Conservation (phyloP, 2,329 filamentous ascomycete species). For the Fusarium nematophilum region DNA sequence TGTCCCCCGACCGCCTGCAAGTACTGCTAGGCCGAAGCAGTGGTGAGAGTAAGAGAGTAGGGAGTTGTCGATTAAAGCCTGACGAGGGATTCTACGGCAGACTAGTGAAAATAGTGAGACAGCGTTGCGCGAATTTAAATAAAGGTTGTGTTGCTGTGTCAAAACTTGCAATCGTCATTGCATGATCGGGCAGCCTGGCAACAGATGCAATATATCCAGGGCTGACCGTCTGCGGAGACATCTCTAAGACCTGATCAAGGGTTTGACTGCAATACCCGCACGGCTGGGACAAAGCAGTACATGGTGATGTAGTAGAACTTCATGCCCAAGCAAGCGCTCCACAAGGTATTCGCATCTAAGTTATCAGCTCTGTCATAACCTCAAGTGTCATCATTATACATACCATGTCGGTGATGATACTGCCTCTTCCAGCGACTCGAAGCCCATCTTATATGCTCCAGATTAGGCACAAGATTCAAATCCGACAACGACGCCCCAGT, state of each 20-base stretch:
- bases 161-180: too few relatives aligned
- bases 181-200: too few relatives aligned
- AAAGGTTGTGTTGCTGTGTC: too few relatives aligned
- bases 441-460: slow-evolving; percentile 13
- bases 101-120: too few relatives aligned
- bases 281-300: slow-evolving; percentile 23
- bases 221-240: too few relatives aligned
- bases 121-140: too few relatives aligned
- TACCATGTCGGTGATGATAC: slow-evolving; percentile 12
- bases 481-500: not conserved
- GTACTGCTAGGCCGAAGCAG: slow-evolving; percentile 18
- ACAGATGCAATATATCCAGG: too few relatives aligned
- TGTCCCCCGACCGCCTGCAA: slow-evolving; percentile 52
- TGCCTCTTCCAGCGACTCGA: slow-evolving; percentile 20
- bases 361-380: not conserved
- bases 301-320: slow-evolving; percentile 23
- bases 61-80: too few relatives aligned
- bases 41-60: too few relatives aligned
- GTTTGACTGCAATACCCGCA: slow-evolving; percentile 2
- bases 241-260: too few relatives aligned
- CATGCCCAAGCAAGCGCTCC: slow-evolving; percentile 21
- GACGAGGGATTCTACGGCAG: too few relatives aligned
- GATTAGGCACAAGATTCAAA: slow-evolving; percentile 11
- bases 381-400: not conserved
- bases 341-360: slow-evolving; percentile 6